Base-by-base conservation (phyloP, 2,329 filamentous ascomycete species). In the Paracorniculantispora psalliotae region DNA sequence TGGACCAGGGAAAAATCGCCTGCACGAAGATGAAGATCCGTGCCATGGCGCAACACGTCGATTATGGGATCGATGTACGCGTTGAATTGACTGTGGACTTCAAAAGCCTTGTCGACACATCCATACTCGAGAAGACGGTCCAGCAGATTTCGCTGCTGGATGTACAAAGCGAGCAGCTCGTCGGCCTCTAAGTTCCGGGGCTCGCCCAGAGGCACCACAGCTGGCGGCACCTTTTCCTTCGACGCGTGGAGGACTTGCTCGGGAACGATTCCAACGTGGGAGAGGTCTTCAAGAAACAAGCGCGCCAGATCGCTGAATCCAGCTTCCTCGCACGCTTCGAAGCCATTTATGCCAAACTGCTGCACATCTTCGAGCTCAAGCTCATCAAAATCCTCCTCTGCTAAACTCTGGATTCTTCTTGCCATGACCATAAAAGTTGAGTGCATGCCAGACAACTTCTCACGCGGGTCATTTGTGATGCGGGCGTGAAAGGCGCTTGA, bases 281-380 rank as follows among this genome's bases (percentile, higher is more conserved):
- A 21, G 10, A 54, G 28, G 21, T 54, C 30, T 13, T 43, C 39
- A 3, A 44, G n/a, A 10, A 54, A 54, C 10, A 10, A 44, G 9
- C 17, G 51, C n/a, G 51, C 51, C 51, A 54, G 21, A 13, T 54
- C 51, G 10, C 44, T 23, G 51, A 44, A 54, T 4, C 51, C 51
- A 13, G 51, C 51, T 8, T 54, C 37, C 9, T 44, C 25, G 25
- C 37, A 30, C 6, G 51, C 51, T 21, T 54, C 37, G 25, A 44
- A 54, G 25, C 51, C 51, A 3, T 54, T 39, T 9, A 54, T 44
- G 17, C 51, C 51, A 23, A 30, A 54, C 26, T 54, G 37, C 39
- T 44, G 51, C 39, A 44, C 51, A 12, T 7, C 25, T 9, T 44
- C 39, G 4, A 21, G 10, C 26, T 54, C 51, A 25, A 28, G 8